Base-by-base conservation (phyloP, 2,329 filamentous ascomycete species). In the Fusarium cicatricum region DNA sequence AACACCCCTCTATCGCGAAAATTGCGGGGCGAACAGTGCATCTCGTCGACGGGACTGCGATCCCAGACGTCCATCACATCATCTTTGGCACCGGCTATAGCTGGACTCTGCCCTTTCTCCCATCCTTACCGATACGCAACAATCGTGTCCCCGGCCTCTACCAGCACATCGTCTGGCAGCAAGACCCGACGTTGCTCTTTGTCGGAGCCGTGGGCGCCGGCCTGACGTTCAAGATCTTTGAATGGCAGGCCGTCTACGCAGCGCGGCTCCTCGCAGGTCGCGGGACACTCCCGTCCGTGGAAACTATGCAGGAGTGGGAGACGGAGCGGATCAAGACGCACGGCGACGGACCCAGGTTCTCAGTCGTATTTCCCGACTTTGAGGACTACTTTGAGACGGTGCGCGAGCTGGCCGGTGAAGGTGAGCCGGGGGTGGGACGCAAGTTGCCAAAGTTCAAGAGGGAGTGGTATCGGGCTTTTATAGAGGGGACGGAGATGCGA, bases 61-160 rank as follows among this genome's bases (percentile, higher is more conserved):
- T 86, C 7, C 59, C 75, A 0, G 75, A 82, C 15, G 82, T 90
- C 12, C 87, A 90, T 68, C 69, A 83, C 62, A 77, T 90, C 57
- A 82, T 90, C 59, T 87, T 90, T 54, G 86, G 85, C 17, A 90
- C 87, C 0, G 87, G 87, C 0, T 89, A 88, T 69, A 80, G 77
- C 21, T 89, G 85, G 85, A 85, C 83, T 0, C 68, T 89, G 0
- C 86, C 85, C 0, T 89, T 88, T 66, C 68, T 88, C 1, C 82
- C 83, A 0, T 67, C 78, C 2, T 75, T 88, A 0, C 70, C 76
- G 3, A 71, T 82, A 1, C 75, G 78, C 11, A 84, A 85, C 64
- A 85, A 86, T 62, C 79, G 83, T 2, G 76, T 87, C 0, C 80
- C 81, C 0, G 78, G 76, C 9, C 71, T 87, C 0, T 87, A 85